Conservation (phyloP, 2,329 filamentous ascomycete species). For the Ophiostoma sp. region DNA sequence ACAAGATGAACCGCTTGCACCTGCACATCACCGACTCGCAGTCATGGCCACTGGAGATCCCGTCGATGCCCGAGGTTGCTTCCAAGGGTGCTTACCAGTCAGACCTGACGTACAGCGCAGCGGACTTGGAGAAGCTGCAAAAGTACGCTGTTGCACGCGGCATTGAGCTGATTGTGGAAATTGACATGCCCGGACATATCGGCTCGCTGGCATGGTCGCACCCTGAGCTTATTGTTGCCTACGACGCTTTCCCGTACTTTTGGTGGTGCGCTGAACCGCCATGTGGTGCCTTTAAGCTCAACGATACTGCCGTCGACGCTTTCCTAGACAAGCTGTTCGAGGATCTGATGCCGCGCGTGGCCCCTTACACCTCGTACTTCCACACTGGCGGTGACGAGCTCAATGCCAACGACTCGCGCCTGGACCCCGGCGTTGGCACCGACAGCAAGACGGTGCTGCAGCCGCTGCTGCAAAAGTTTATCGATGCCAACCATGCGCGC, state of each 20-base stretch:
- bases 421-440: slow-evolving; percentile 67
- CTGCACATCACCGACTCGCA: slow-evolving; percentile 78
- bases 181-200: slow-evolving; percentile 78
- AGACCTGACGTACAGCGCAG: slow-evolving; percentile 61
- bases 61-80: slow-evolving; percentile 65
- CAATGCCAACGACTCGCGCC: slow-evolving; percentile 66
- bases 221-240: slow-evolving; percentile 67
- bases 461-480: slow-evolving; percentile 72
- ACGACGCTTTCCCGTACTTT: slow-evolving; percentile 51
- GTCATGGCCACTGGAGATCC: slow-evolving; percentile 79
- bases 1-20: slow-evolving; percentile 78
- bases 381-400: slow-evolving; percentile 87
- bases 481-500: slow-evolving; percentile 63
- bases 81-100: slow-evolving; percentile 67
- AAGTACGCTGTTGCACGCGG: slow-evolving; percentile 64
- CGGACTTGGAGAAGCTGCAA: slow-evolving; percentile 62
- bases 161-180: slow-evolving; percentile 67
- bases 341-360: slow-evolving; percentile 70
- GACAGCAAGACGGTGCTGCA: slow-evolving; percentile 60
- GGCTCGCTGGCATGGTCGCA: slow-evolving; percentile 60
- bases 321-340: slow-evolving; percentile 68
- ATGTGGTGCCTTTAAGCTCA: slow-evolving; percentile 69
- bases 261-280: slow-evolving; percentile 59
- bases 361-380: slow-evolving; percentile 67
- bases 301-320: slow-evolving; percentile 61